Percentiles rank a stretch among this genome's conserved stretches.
phyloP scores from a whole-genome alignment of 2,329 filamentous ascomycete genomes.

The Diaporthe destruens region DNA sequence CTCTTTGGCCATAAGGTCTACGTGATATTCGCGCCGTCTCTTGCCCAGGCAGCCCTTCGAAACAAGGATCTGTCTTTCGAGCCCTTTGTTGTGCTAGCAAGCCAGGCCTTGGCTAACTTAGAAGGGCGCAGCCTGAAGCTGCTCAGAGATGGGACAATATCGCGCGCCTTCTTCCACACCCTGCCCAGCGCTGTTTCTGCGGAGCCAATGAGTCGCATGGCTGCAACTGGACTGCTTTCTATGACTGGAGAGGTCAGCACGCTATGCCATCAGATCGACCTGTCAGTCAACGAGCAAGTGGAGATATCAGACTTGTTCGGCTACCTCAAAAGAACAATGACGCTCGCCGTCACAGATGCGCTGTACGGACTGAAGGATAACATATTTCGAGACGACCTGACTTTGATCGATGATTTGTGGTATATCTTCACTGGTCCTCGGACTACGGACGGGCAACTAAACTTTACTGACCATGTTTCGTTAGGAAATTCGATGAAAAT shows the following conservation, averaged over 20 bases:
- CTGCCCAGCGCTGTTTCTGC: background rate
- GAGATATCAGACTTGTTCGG: background rate
- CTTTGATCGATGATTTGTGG: conserved; percentile 7
- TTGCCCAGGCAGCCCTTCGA: conserved; percentile 7
- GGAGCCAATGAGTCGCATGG: conserved; percentile 16
- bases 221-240: conserved; percentile 13
- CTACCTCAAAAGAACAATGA: conserved; percentile 2
- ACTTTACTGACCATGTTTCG: background rate
- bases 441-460: too few relatives aligned
- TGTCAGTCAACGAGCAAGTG: background rate
- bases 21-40: conserved; percentile 3
- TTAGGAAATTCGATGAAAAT: background rate
- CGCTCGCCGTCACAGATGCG: conserved; percentile 1
- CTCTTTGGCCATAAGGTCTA: conserved; percentile 14
- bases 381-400: background rate
- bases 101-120: conserved; percentile 17
- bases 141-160: conserved; percentile 13
- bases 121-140: conserved; percentile 12
- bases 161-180: conserved; percentile 13
- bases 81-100: conserved; percentile 12
- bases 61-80: conserved; percentile 10
- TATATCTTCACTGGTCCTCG: background rate
- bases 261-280: background rate
- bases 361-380: background rate
- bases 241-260: conserved; percentile 1